Evolutionary conservation across 1,139 yeast species (phyloP), one percentile per base, ranked within the genome.

Genomic region (Arxiozyma heterogenica): DNA sequence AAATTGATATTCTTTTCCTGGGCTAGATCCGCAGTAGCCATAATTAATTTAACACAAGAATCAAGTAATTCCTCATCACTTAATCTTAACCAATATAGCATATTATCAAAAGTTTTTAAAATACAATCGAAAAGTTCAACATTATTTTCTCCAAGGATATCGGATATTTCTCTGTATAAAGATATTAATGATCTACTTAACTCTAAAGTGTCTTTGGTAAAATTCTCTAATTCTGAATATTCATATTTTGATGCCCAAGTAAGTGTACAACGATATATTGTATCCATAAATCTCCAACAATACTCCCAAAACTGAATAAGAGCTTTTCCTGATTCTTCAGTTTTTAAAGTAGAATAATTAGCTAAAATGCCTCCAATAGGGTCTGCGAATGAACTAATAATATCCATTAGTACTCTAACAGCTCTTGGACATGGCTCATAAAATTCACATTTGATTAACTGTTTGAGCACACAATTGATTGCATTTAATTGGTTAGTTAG

Each of bases 191-290:
- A 71, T 59, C 84, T 84, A 60, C 96, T 84, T 51, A 87, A 75
- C 60, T 91, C 97, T 53, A 90, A 74, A 0, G 89, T 84, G 67
- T 90, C 96, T 66, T 95, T 80, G 20, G 96, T 87, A 61, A 89
- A 90, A 58, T 87, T 94, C 51, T 85, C 77, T 65, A 88, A 74
- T 51, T 78, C 78, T 0, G 76, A 76, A 41, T 81, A 74, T 49
- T 79, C 80, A 63, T 82, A 84, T 44, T 73, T 71, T 4, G 75
- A 68, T 0, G 95, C 89, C 98, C 98, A 91, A 8, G 69, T 67
- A 23, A 86, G 73, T 1, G 95, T 87, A 54, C 80, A 77, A 47
- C 75, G 74, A 61, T 86, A 90, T 3, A 88, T 78, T 76, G 84
- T 77, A 49, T 80, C 80, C 58, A 91, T 71, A 59, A 87, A 86